Evolutionary conservation across 2,329 filamentous ascomycete species (phyloP), one percentile per base, ranked within the genome.

Genomic region (Cladophialophora psammophila): DNA sequence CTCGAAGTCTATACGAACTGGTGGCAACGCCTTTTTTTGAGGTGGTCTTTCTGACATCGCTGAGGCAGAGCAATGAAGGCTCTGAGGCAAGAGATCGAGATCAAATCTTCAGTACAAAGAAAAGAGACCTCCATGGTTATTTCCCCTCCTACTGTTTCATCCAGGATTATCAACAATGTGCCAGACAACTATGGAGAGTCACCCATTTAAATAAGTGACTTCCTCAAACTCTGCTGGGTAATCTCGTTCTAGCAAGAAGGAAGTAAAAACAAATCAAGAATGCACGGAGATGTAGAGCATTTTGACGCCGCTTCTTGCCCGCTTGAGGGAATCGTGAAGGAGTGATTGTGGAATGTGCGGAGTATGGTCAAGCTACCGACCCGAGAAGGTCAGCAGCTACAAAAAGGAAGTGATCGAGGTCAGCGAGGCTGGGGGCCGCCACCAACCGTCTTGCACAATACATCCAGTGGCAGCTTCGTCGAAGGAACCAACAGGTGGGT

Each of bases 131-230:
- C 3, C 45, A n/a, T 50, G 45, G 45, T n/a, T 50, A 26, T 50
- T 20, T 20, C 45, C 45, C 10, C 45, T 50, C 20, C 45, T 26
- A 6, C 12, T 5, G 18, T 20, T 20, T 20, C 18, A 26, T 26
- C 20, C 18, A 2, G 8, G 5, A 6, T 26, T 50, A 7, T 40
- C 48, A 15, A 65, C 5, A 45, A 34, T 82, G 79, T 82, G 72
- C 79, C 80, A 81, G 75, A 73, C 63, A 72, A 80, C 79, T 82
- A 82, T 82, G 79, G 80, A 80, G 78, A 78, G 75, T 78, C 79
- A 82, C 74, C 74, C 79, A 80, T 69, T 65, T 68, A 66, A 70
- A 58, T 72, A 78, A 78, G 77, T 79, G 78, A 74, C 74, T 78
- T 77, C 80, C 80, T 82, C 80, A 82, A 82, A 82, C 80, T 77